Base-by-base conservation (phyloP, 768 basidiomycete species). In the Mycena haematopus region DNA sequence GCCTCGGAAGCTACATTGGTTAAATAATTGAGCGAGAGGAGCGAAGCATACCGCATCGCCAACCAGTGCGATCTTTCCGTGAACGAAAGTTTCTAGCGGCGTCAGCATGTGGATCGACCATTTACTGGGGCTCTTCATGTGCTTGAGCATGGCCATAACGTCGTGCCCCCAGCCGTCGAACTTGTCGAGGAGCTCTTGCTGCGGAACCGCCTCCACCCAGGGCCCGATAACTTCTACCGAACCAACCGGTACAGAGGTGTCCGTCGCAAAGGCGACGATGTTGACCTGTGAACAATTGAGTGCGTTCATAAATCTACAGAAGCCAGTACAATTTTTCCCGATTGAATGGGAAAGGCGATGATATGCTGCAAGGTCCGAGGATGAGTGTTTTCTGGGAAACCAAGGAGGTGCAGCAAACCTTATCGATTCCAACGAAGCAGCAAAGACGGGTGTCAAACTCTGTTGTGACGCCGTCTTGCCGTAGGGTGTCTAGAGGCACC, bases 41-140 rank as follows among this genome's bases (percentile, higher is more conserved):
- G 49, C 56, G 36, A 19, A 27, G 76, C 78, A 52, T 64, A 82
- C 81, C 19, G 86, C 80, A 69, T 87, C 86, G 6, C 84, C 86
- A 27, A 85, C 74, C 22, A 87, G 74, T 4, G 79, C 84, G 10
- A 84, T 73, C n/a, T 75, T 76, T 1, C 78, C 80, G 24, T 73
- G 77, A 29, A 81, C 75, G 65, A 76, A 87, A 15, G 69, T 78
- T 19, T 74, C 54, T 21, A 87, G 73, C 6, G 79, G 80, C 1
- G 82, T 67, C 22, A 86, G 58, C 8, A 77, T 73, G 54, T 86
- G 85, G 44, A 87, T 79, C 31, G 71, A 76, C 86, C 85, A 87
- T 71, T 80, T 83, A 53, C 75, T 83, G 2, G 81, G 78, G 17
- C 75, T 74, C 52, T 77, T 74, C 51, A 84, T 72, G 61, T 81